Conservation (phyloP, 345 rosid species). For the Rhodomyrtus tomentosa region DNA sequence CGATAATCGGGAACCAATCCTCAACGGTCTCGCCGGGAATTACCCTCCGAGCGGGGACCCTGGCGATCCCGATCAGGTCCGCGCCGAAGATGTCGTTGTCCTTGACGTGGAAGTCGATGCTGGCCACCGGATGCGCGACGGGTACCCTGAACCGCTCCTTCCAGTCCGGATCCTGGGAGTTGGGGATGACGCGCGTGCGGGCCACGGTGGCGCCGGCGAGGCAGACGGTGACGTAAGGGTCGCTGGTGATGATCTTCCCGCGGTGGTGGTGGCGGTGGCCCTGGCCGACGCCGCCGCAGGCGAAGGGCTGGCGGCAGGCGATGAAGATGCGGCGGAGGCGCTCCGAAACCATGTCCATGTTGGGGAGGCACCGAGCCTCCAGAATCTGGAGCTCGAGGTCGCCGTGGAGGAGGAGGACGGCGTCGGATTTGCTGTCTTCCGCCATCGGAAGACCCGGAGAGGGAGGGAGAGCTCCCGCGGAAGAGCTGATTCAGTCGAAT, state of each 20-base stretch:
- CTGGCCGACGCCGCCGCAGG: background rate
- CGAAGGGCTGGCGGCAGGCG: slow-evolving; percentile 25
- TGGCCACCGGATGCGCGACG: slow-evolving; percentile 55
- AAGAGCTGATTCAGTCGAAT: background rate
- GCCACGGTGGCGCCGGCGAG: slow-evolving; percentile 69
- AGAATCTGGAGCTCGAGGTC: slow-evolving; percentile 58
- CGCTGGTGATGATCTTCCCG: slow-evolving; percentile 57
- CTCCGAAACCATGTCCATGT: slow-evolving; percentile 65
- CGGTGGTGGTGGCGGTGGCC: slow-evolving; percentile 5
- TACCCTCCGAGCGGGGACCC: slow-evolving; percentile 22
- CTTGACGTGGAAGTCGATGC: slow-evolving; percentile 61
- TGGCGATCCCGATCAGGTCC: slow-evolving; percentile 54
- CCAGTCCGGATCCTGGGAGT: slow-evolving; percentile 57
- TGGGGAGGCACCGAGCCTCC: slow-evolving; percentile 69
- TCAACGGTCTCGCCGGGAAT: slow-evolving; percentile 28
- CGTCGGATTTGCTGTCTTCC: slow-evolving; percentile 6
- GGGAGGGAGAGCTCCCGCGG: background rate
- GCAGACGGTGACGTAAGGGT: slow-evolving; percentile 77
- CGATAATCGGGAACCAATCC: slow-evolving; percentile 63
- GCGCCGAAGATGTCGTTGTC: slow-evolving; percentile 82
- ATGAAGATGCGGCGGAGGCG: slow-evolving; percentile 44
- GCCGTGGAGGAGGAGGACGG: slow-evolving; percentile 40
- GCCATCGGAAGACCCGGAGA: slow-evolving; percentile 10
- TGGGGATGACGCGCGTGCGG: slow-evolving; percentile 70
- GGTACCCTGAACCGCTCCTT: slow-evolving; percentile 58